Conservation (phyloP, 208 protist species). For the Leishmania tropica region DNA sequence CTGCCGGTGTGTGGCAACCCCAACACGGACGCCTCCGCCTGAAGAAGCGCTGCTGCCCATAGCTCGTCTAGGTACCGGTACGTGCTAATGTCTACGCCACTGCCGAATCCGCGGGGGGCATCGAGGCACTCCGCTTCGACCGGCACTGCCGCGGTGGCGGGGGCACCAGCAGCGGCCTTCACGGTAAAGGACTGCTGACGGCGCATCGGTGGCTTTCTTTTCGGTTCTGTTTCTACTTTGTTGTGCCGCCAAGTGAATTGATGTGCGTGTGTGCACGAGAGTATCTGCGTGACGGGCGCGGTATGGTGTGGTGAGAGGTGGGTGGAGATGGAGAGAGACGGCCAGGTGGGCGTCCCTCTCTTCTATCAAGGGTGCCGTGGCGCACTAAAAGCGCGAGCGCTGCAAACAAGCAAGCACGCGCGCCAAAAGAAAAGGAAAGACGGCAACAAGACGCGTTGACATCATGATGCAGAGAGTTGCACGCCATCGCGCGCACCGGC, state of each 20-base stretch:
- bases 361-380: neutral
- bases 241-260: neutral
- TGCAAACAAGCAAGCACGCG: neutral
- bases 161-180: neutral
- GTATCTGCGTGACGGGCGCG: neutral
- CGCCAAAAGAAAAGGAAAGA: neutral
- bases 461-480: neutral
- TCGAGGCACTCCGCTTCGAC: neutral
- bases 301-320: neutral
- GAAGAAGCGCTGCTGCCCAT: slow-evolving; percentile 15
- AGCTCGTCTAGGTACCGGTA: slow-evolving; percentile 25
- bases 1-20: neutral
- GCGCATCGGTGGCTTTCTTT: neutral
- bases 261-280: neutral
- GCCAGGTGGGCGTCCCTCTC: neutral
- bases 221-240: neutral
- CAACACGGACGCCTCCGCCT: slow-evolving; percentile 1
- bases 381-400: neutral
- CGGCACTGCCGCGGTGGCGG: slow-evolving; percentile 1
- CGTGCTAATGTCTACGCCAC: slow-evolving; percentile 6
- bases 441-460: neutral
- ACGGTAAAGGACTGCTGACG: neutral
- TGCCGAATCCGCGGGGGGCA: neutral
- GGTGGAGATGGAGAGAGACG: neutral
- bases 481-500: neutral